Evolutionary conservation across 441 rosid species (phyloP).

Genomic region (Gossypium schwendimanii): DNA sequence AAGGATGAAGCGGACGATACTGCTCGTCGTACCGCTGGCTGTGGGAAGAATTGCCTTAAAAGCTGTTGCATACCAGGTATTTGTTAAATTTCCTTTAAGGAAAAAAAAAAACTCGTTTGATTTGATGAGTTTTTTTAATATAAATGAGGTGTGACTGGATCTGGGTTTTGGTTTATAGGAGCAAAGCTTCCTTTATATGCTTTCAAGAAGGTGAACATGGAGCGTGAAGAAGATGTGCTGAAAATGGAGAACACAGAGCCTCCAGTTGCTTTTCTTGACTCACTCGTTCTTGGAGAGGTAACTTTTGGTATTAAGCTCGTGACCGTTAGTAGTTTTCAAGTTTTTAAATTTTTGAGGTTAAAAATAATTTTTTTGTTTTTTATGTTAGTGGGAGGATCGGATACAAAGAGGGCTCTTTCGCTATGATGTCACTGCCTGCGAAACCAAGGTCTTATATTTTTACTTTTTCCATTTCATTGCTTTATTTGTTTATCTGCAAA

Average conservation of each 20-base stretch:
- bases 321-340: neutral
- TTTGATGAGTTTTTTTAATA: neutral
- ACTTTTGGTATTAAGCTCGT: neutral
- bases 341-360: neutral
- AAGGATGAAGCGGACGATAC: constrained; percentile 58
- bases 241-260: constrained; percentile 30
- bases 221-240: constrained; percentile 21
- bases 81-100: neutral
- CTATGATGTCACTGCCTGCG: constrained; percentile 88
- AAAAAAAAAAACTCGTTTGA: neutral
- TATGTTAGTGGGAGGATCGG: constrained; percentile 82
- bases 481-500: constrained; percentile 1
- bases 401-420: constrained; percentile 83
- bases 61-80: constrained; percentile 70
- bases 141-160: neutral
- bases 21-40: constrained; percentile 44
- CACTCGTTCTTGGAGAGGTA: constrained; percentile 82
- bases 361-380: constrained; percentile 8
- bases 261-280: constrained; percentile 61
- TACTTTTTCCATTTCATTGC: neutral
- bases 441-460: constrained; percentile 55
- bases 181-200: constrained; percentile 70
- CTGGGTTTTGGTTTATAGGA: constrained; percentile 27
- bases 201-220: constrained; percentile 42
- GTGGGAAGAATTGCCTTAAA: constrained; percentile 74